These are phyloP conservation scores for Diaporthe velutina DNA, from an alignment of 2,329 filamentous ascomycete genomes.

Conservation along the genomic window DNA sequence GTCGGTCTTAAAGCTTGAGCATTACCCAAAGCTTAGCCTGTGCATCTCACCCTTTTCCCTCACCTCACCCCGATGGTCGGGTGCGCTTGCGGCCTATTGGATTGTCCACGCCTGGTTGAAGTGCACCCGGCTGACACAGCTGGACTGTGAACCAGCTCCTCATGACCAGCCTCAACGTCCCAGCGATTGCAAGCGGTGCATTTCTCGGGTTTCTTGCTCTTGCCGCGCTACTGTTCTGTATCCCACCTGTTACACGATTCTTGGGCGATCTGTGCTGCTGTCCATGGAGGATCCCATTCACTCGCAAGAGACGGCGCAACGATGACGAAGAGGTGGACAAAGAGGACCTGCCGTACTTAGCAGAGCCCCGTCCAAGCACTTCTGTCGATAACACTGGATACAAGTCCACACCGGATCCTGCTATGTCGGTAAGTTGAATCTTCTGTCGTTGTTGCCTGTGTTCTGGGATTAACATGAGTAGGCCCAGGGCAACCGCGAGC, in stretches of 20 bases:
- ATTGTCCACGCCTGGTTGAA: neutral
- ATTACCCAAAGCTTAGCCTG: neutral
- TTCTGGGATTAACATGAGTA: slow-evolving; percentile 9
- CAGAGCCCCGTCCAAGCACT: slow-evolving; percentile 18
- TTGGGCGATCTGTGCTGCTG: slow-evolving; percentile 37
- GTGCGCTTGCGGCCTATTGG: neutral
- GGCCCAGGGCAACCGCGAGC: slow-evolving; percentile 21
- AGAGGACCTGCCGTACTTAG: slow-evolving; percentile 31
- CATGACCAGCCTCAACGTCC: slow-evolving; percentile 35
- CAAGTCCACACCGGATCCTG: slow-evolving; percentile 4
- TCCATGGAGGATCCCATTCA: slow-evolving; percentile 38
- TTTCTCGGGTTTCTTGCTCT: slow-evolving; percentile 37
- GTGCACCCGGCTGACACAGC: slow-evolving; percentile 23
- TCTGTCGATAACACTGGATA: slow-evolving; percentile 5
- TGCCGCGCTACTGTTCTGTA: slow-evolving; percentile 27
- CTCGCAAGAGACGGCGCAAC: slow-evolving; percentile 34
- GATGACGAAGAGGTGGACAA: slow-evolving; percentile 37
- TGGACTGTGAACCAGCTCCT: slow-evolving; percentile 12
- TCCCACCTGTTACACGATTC: slow-evolving; percentile 37
- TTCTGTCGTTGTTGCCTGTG: too few relatives aligned
- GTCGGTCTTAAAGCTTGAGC: neutral
- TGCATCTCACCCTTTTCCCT: neutral
- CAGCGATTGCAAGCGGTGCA: slow-evolving; percentile 35
- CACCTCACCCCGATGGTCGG: neutral
- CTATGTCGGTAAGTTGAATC: slow-evolving; percentile 33